Evolutionary conservation across 345 rosid species (phyloP).

Genomic region (Salix exigua): DNA sequence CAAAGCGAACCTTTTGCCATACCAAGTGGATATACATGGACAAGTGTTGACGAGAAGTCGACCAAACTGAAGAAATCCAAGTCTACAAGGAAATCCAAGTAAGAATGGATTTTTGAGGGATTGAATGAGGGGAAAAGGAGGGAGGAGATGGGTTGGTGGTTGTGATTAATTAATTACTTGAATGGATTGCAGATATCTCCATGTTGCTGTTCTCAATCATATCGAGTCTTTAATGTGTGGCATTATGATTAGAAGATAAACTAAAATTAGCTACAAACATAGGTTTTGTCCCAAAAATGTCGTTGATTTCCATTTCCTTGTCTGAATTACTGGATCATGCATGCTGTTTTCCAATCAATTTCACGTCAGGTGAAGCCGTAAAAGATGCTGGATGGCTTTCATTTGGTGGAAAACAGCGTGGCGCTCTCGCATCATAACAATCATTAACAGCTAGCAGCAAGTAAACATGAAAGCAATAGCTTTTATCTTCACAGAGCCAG

Average conservation of each 20-base stretch:
- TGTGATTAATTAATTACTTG: neutral
- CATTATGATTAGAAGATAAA: no score
- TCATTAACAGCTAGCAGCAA: neutral
- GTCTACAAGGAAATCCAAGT: slow-evolving; percentile 24
- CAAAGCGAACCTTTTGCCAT: slow-evolving; percentile 70
- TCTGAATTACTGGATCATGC: neutral
- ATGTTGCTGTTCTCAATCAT: neutral
- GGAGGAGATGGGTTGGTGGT: neutral
- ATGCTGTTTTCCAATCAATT: neutral
- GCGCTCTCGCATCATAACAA: neutral
- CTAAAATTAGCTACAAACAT: no score
- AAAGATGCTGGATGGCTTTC: neutral
- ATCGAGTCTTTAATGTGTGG: neutral
- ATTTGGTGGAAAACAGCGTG: neutral
- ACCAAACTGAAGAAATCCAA: slow-evolving; percentile 27
- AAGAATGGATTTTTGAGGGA: neutral
- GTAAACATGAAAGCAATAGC: neutral
- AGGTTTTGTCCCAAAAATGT: no score
- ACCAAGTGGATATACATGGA: slow-evolving; percentile 78
- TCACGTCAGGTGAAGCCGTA: neutral
- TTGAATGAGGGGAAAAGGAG: neutral
- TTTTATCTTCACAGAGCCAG: neutral
- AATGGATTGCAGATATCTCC: neutral
- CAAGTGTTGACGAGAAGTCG: slow-evolving; percentile 24
- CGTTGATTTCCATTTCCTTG: no score